A percentile compares a stretch with the other conserved stretches of the same genome.
These are phyloP conservation scores for Ceriops zippeliana DNA, from an alignment of 345 rosid genomes.

Conservation along the genomic window DNA sequence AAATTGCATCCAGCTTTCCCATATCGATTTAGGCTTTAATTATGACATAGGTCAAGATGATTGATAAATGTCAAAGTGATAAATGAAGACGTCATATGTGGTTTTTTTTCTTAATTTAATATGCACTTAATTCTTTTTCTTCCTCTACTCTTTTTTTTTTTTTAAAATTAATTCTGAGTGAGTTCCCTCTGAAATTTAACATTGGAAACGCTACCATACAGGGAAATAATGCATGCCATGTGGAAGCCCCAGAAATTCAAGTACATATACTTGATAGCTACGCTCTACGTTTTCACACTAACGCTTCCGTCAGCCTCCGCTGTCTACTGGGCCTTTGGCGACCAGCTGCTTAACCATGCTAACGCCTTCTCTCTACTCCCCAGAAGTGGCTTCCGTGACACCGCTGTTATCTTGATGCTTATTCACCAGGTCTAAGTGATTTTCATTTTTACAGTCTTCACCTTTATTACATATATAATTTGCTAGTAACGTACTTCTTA, in stretches of 20 bases:
- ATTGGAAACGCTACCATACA: slow-evolving; percentile 19
- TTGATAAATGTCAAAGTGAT: not conserved
- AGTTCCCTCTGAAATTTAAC: not conserved
- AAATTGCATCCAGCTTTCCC: too few relatives aligned
- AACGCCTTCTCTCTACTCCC: slow-evolving; percentile 94
- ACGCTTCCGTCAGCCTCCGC: slow-evolving; percentile 92
- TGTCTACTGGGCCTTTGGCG: slow-evolving; percentile 99
- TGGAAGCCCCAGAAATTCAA: slow-evolving; percentile 99
- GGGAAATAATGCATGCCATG: slow-evolving; percentile 99
- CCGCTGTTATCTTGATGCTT: slow-evolving; percentile 93
- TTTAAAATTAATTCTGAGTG: not conserved
- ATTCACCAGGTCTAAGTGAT: slow-evolving; percentile 69
- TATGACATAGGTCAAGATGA: too few relatives aligned
- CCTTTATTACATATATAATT: too few relatives aligned
- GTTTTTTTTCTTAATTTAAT: too few relatives aligned
- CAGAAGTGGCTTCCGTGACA: slow-evolving; percentile 66
- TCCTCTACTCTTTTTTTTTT: not conserved
- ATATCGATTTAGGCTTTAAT: too few relatives aligned
- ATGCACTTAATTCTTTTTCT: too few relatives aligned
- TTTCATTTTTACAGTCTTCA: too few relatives aligned
- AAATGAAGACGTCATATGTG: not conserved
- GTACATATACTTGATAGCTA: slow-evolving; percentile 92
- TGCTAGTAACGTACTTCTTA: too few relatives aligned
- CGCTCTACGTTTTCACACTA: slow-evolving; percentile 87
- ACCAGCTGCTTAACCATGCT: slow-evolving; percentile 75